phyloP scores from a whole-genome alignment of 2,329 filamentous ascomycete genomes.

The Penicillium sp. region DNA sequence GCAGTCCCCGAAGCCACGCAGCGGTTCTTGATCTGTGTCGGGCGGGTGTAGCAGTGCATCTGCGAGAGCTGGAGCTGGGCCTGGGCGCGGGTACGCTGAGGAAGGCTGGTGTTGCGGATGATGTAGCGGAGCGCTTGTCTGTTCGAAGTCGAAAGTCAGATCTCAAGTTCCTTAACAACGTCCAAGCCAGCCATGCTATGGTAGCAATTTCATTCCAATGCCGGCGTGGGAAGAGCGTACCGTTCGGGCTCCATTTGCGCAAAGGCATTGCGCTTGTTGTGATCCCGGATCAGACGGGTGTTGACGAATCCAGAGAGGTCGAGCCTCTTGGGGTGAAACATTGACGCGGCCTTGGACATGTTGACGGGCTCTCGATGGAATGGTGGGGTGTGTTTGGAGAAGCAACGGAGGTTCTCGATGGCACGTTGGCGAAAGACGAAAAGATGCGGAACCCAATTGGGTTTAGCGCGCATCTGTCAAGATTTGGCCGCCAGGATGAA shows the following conservation, averaged over 20 bases:
- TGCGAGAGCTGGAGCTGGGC: conserved; percentile 90
- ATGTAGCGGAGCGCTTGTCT: conserved; percentile 94
- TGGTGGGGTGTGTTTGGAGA: conserved; percentile 11
- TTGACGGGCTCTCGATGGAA: conserved; percentile 13
- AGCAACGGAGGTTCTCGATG: conserved; percentile 16
- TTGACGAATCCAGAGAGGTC: conserved; percentile 89
- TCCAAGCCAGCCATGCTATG: too few species aligned
- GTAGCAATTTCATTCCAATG: not conserved
- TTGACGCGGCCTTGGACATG: conserved; percentile 55
- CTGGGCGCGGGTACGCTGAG: conserved; percentile 78
- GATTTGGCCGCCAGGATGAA: conserved; percentile 9
- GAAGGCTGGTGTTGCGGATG: conserved; percentile 86
- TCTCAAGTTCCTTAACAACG: not conserved
- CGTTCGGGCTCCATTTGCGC: conserved; percentile 84
- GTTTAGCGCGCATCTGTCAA: conserved; percentile 26
- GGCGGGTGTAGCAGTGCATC: conserved; percentile 94
- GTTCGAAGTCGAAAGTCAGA: conserved; percentile 7
- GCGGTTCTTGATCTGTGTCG: conserved; percentile 90
- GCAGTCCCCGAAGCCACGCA: conserved; percentile 91
- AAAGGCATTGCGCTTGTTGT: conserved; percentile 94
- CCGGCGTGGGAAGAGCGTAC: conserved; percentile 50
- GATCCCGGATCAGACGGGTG: conserved; percentile 83
- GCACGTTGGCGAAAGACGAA: conserved; percentile 27
- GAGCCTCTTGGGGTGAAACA: conserved; percentile 87
- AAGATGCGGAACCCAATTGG: conserved; percentile 27